phyloP scores from a whole-genome alignment of 1,139 yeast species.

The Petasospora rhodanensis region DNA sequence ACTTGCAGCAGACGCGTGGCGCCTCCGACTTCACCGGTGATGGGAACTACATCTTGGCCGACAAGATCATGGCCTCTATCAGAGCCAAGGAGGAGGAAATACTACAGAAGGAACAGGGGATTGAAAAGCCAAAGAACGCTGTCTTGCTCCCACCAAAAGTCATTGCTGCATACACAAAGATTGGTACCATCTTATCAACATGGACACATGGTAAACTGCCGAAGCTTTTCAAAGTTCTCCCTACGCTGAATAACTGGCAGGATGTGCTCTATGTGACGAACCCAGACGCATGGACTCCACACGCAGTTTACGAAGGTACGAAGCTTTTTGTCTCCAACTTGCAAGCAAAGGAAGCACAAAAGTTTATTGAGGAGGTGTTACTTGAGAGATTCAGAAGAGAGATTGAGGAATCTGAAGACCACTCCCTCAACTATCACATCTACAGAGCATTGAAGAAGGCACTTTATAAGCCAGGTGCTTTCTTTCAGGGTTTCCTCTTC shows the following conservation, averaged over 20 bases:
- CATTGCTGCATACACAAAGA: constrained; percentile 87
- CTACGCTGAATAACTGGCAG: constrained; percentile 91
- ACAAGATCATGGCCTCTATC: constrained; percentile 85
- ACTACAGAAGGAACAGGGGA: constrained; percentile 24
- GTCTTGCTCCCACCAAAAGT: constrained; percentile 94
- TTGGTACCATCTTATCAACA: constrained; percentile 82
- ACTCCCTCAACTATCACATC: constrained; percentile 76
- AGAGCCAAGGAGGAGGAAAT: constrained; percentile 55
- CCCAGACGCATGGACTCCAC: constrained; percentile 95
- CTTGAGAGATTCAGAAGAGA: constrained; percentile 81
- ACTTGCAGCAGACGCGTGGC: constrained; percentile 42
- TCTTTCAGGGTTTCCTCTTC: constrained; percentile 90
- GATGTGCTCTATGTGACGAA: constrained; percentile 89
- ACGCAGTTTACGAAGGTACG: constrained; percentile 92
- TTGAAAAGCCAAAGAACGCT: constrained; percentile 34
- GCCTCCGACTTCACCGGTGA: constrained; percentile 33
- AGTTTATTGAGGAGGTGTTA: constrained; percentile 68
- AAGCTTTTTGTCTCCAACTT: constrained; percentile 88
- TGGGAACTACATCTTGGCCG: constrained; percentile 71
- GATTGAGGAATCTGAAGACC: constrained; percentile 67
- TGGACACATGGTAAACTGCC: constrained; percentile 97
- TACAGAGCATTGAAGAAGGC: constrained; percentile 90
- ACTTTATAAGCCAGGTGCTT: constrained; percentile 94
- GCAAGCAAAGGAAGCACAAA: constrained; percentile 83
- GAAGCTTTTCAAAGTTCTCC: constrained; percentile 89